A percentile compares a stretch with the other conserved stretches of the same genome.
These are phyloP conservation scores for Strobilomyces echinocephalus DNA, from an alignment of 768 basidiomycete species.

Conservation along the genomic window DNA sequence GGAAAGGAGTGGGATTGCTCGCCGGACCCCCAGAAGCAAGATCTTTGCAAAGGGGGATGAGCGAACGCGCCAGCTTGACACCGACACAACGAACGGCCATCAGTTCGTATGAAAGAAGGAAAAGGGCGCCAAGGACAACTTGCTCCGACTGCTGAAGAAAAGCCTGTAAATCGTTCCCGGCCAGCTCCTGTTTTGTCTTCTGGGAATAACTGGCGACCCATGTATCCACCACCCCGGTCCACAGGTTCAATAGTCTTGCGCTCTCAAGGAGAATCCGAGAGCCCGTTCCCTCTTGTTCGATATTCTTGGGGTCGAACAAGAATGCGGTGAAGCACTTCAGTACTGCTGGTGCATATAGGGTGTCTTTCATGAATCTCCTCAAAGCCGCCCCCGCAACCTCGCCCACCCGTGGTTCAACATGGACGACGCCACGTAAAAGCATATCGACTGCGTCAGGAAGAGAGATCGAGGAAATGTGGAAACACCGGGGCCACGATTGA, in stretches of 20 bases:
- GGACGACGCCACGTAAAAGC: conserved; percentile 76
- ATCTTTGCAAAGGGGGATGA: conserved; percentile 47
- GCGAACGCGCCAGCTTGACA: conserved; percentile 56
- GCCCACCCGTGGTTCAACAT: conserved; percentile 72
- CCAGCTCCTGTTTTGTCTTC: conserved; percentile 35
- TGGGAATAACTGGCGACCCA: conserved; percentile 55
- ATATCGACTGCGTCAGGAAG: conserved; percentile 67
- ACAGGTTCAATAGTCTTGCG: conserved; percentile 60
- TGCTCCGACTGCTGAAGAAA: conserved; percentile 50
- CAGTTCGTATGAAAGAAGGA: conserved; percentile 61
- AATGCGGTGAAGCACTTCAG: conserved; percentile 63
- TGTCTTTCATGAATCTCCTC: conserved; percentile 66
- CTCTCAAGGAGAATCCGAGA: conserved; percentile 64
- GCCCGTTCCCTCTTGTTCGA: conserved; percentile 61
- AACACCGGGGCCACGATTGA: conserved; percentile 79
- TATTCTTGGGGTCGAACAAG: conserved; percentile 64
- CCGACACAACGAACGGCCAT: conserved; percentile 53
- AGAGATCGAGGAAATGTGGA: conserved; percentile 50
- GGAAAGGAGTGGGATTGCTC: conserved; percentile 24
- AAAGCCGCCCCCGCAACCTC: conserved; percentile 67
- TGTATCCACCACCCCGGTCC: conserved; percentile 65
- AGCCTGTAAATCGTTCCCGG: conserved; percentile 39
- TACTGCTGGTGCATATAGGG: conserved; percentile 49
- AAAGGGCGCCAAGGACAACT: conserved; percentile 68
- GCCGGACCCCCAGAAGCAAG: conserved; percentile 34